Percentiles rank a stretch among this genome's conserved stretches.
Conservation (phyloP, 306 rosid species). For the Sindora glabra region DNA sequence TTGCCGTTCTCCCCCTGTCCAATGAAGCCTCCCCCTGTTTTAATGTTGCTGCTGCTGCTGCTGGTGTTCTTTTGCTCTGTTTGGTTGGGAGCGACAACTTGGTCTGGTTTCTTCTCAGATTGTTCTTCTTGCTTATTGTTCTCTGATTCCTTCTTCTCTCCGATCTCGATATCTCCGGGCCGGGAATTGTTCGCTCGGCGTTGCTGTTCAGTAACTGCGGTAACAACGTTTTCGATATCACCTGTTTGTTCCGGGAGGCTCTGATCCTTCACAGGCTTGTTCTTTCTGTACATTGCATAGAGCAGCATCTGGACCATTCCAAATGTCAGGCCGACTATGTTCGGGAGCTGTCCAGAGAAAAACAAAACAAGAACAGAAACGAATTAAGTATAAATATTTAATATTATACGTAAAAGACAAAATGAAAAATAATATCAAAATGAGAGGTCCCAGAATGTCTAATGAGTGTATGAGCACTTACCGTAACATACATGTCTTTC, state of each 20-base stretch:
- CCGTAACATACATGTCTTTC: slow-evolving; percentile 71
- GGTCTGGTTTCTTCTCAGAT: neutral
- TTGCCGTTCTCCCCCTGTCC: neutral
- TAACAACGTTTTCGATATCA: slow-evolving; percentile 1
- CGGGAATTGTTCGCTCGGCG: neutral
- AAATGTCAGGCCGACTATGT: slow-evolving; percentile 61
- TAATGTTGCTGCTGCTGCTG: neutral
- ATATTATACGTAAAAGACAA: too few species aligned
- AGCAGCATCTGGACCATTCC: slow-evolving; percentile 66
- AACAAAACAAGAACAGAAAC: neutral
- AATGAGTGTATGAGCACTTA: too few species aligned
- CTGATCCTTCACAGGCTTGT: slow-evolving; percentile 25
- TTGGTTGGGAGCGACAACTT: neutral
- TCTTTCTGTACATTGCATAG: slow-evolving; percentile 52
- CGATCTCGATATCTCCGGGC: slow-evolving; percentile 1
- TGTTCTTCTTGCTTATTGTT: neutral
- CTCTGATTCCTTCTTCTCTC: neutral
- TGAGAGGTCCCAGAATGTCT: neutral
- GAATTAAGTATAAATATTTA: too few species aligned
- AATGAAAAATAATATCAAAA: too few species aligned
- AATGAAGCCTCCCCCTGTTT: neutral
- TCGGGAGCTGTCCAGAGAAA: slow-evolving; percentile 57
- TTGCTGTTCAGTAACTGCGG: neutral
- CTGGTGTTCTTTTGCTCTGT: neutral
- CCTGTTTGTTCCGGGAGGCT: slow-evolving; percentile 64